Evolutionary conservation across 805 yeast species (phyloP), one percentile per base, ranked within the genome.

Genomic region (Lipomyces sp.): DNA sequence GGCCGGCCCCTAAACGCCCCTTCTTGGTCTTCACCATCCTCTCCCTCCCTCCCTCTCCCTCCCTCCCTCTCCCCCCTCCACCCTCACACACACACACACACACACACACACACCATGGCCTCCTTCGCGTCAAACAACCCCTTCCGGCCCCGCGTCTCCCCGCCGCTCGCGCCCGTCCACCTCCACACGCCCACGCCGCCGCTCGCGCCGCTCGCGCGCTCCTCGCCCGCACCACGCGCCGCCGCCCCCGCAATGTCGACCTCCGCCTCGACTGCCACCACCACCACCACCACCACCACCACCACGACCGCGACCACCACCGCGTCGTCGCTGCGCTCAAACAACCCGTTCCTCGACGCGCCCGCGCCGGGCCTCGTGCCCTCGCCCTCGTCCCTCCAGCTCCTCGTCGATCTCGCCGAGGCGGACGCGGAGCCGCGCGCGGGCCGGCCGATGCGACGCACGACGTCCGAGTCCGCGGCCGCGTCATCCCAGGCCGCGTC

Each of bases 121-220:
- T 50, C 51, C 23, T 55, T 52, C 38, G 56, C 59, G 28, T 51
- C 57, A 29, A 55, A 55, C 29, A 55, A 55, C 31, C 59, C 59
- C 38, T 55, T 55, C 44, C 59, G 59, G 16, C n/a, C 10, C 10
- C 29, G 29, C 29, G 10, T 26, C 29, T 10, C 29, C 29, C 10
- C 51, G 26, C 51, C 47, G 34, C 49, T 32, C 41, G 40, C 47
- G n/a, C 39, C 43, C 21, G 29, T 28, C 39, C 18, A 14, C 24
- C 6, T 28, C 35, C 21, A 31, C 35, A 38, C 47, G 2, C 11
- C 45, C 10, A 29, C 44, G 32, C 31, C 41, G 34, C 46, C 51
- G 11, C 47, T 52, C 53, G 18, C 41, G 36, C 53, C 52, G n/a
- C n/a, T n/a, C n/a, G 38, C 47, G 2, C 11, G 44, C 10, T 26